phyloP scores from a whole-genome alignment of 2,329 filamentous ascomycete genomes.

The Diplodia scrobiculata region DNA sequence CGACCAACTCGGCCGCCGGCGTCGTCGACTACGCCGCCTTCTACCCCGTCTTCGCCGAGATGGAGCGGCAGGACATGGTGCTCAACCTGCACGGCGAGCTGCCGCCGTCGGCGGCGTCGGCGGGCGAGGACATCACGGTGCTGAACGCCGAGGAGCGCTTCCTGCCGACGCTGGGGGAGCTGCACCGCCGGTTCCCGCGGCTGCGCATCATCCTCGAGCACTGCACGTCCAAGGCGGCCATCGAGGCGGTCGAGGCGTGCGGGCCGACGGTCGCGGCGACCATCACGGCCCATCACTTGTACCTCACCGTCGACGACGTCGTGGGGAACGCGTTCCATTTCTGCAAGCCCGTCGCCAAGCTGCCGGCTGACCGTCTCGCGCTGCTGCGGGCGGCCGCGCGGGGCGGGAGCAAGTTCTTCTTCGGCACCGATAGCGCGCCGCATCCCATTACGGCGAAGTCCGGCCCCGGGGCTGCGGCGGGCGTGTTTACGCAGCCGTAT shows the following conservation, averaged over 20 bases:
- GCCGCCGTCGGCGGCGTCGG: slow-evolving; percentile 53
- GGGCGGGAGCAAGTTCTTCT: slow-evolving; percentile 69
- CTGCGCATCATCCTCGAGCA: slow-evolving; percentile 74
- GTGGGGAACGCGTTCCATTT: slow-evolving; percentile 72
- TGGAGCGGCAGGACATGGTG: slow-evolving; percentile 81
- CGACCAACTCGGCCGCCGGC: slow-evolving; percentile 62
- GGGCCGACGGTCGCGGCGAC: slow-evolving; percentile 76
- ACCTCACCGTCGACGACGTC: slow-evolving; percentile 71
- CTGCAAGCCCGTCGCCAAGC: slow-evolving; percentile 69
- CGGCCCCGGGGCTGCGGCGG: slow-evolving; percentile 62
- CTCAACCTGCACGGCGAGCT: slow-evolving; percentile 92
- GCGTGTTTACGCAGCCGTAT: slow-evolving; percentile 78
- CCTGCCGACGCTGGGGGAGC: slow-evolving; percentile 72
- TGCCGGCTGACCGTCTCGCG: slow-evolving; percentile 70
- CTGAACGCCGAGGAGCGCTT: slow-evolving; percentile 75
- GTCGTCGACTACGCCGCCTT: slow-evolving; percentile 71
- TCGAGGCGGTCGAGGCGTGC: slow-evolving; percentile 75
- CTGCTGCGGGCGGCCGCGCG: slow-evolving; percentile 66
- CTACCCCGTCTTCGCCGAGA: slow-evolving; percentile 80
- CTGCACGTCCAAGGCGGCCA: slow-evolving; percentile 80
- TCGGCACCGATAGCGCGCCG: slow-evolving; percentile 74
- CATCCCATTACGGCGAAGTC: slow-evolving; percentile 64
- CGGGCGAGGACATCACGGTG: slow-evolving; percentile 42
- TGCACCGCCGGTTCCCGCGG: slow-evolving; percentile 74
- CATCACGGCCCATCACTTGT: slow-evolving; percentile 85